These are phyloP conservation scores for Penicillium sp. DNA, from an alignment of 2,329 filamentous ascomycete species.

Conservation along the genomic window DNA sequence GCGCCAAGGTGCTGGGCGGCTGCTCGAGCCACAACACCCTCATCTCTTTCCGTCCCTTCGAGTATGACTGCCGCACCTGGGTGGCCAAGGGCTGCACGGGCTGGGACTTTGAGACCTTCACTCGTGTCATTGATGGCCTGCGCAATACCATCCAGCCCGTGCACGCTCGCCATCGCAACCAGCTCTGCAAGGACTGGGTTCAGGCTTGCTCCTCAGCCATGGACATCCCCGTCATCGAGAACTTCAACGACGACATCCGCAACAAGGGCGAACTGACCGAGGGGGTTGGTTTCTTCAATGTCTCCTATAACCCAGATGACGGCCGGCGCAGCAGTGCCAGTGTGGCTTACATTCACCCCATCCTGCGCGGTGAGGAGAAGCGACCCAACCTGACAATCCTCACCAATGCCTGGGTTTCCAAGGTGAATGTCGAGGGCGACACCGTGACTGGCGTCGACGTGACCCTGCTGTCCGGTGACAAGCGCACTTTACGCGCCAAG, in stretches of 20 bases:
- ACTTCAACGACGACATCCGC: constrained; percentile 84
- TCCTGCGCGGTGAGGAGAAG: constrained; percentile 77
- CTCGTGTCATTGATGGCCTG: constrained; percentile 74
- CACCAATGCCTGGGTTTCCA: constrained; percentile 84
- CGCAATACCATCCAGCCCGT: constrained; percentile 89
- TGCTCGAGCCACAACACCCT: constrained; percentile 93
- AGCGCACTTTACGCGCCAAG: constrained; percentile 58
- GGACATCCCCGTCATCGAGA: constrained; percentile 73
- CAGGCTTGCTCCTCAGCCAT: constrained; percentile 73
- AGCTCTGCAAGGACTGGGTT: constrained; percentile 89
- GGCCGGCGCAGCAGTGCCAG: constrained; percentile 80
- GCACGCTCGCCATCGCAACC: constrained; percentile 79
- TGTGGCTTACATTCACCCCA: constrained; percentile 90
- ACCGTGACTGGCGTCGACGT: constrained; percentile 72
- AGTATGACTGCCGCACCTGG: constrained; percentile 85
- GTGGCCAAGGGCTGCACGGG: constrained; percentile 75
- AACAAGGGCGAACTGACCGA: constrained; percentile 68
- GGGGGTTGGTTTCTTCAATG: constrained; percentile 84
- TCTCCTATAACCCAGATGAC: constrained; percentile 87
- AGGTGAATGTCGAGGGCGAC: constrained; percentile 68
- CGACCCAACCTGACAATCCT: constrained; percentile 80
- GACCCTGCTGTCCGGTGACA: constrained; percentile 59
- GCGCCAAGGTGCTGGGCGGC: constrained; percentile 86
- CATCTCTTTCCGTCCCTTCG: constrained; percentile 87
- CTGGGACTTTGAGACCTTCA: constrained; percentile 84